A percentile compares a stretch with the other conserved stretches of the same genome.
Evolutionary conservation across 169 alveolate species (phyloP).

Genomic region (Eimeria sp.): DNA sequence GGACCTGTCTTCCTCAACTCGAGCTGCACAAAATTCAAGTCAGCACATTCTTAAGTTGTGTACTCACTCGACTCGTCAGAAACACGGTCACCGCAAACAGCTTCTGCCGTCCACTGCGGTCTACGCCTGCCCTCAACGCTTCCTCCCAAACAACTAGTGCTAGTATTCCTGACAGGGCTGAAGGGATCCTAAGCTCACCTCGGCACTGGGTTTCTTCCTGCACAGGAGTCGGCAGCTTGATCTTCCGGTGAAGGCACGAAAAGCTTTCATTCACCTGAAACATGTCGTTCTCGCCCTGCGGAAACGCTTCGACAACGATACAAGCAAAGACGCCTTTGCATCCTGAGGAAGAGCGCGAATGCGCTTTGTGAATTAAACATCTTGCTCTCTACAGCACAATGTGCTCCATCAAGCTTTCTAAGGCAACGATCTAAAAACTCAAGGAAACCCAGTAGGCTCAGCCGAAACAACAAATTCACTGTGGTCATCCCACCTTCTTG

Average conservation of each 20-base stretch:
- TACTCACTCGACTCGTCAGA: neutral
- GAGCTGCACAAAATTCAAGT: slow-evolving; percentile 73
- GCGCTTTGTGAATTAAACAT: neutral
- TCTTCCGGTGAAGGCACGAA: slow-evolving; percentile 87
- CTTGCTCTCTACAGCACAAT: neutral
- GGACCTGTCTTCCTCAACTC: slow-evolving; percentile 93
- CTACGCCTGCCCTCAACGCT: too few species aligned
- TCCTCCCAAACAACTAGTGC: neutral
- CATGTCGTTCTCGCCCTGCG: slow-evolving; percentile 57
- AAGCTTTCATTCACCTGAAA: slow-evolving; percentile 69
- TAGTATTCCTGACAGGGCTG: neutral
- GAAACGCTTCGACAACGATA: neutral
- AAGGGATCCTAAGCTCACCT: slow-evolving; percentile 15
- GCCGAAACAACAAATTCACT: neutral
- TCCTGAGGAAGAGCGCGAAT: neutral
- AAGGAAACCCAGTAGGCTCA: neutral
- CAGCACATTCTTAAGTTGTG: neutral
- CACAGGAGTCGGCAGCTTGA: slow-evolving; percentile 85
- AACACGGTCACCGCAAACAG: neutral
- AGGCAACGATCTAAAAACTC: neutral
- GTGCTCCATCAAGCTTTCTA: neutral
- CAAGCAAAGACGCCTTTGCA: neutral
- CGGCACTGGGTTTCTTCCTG: slow-evolving; percentile 79
- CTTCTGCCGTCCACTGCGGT: neutral
- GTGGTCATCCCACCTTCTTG: slow-evolving; percentile 25